Evolutionary conservation across 129 eudicot genomes (phyloP), one percentile per base, ranked within the genome.

Genomic region (Centaurea solstitialis): DNA sequence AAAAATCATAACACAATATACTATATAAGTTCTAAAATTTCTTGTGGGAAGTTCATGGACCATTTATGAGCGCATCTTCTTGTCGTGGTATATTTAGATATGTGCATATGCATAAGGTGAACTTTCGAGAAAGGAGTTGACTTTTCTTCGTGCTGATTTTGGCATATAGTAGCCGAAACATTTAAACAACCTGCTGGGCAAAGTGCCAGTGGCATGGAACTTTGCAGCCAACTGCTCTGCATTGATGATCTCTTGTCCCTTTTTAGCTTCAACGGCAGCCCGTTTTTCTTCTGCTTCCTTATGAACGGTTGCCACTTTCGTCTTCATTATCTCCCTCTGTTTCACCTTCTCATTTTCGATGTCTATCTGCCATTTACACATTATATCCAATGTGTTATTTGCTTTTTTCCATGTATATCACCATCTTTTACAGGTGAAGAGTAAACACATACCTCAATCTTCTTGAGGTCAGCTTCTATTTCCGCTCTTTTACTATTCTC

Each of bases 241-340:
- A 61, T 85, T 89, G 35, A 91, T 85, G 10, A 86, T 65, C 15
- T 87, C 84, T 83, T 88, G 90, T 7, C 91, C 89, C 6, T 74
- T 85, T 75, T 81, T 87, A 3, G 93, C 93, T 87, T 87, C 79
- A 57, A 85, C 47, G 7, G 64, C 59, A 0, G 96, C 91, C 17
- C 93, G 82, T 73, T 88, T 91, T 71, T 91, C 96, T 85, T 91
- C 89, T 72, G 93, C 96, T 71, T 76, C 74, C 74, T 86, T 89
- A 81, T 89, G 93, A 13, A 91, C 4, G 0, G 73, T 82, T 9
- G 90, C 93, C 64, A 87, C 74, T 78, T 83, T 87, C 79, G 85
- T 91, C 80, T 91, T 85, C 91, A 83, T 87, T 33, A 83, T 85
- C 62, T 91, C 96, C 21, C 81, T 82, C 15, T 87, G 75, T 50